phyloP scores from a whole-genome alignment of 805 yeast genomes.

The Kodamaea jinghongensis region DNA sequence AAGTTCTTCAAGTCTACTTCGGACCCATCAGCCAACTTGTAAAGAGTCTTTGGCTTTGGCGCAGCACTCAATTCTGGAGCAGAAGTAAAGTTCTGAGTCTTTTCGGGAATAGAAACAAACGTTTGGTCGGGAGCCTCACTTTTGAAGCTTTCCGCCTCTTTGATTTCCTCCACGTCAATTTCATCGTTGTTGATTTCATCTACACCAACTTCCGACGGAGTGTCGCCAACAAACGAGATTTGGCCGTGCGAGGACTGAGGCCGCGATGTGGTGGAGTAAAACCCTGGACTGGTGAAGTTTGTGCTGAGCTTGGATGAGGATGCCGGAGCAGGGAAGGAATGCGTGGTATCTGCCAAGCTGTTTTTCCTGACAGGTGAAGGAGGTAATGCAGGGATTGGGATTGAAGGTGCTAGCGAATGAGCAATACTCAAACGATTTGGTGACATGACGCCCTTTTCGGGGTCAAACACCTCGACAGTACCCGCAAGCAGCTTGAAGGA shows the following conservation, averaged over 20 bases:
- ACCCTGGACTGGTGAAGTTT: not conserved
- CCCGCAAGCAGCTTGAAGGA: conserved; percentile 9
- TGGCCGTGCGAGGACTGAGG: conserved; percentile 6
- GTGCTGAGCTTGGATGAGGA: too few species aligned
- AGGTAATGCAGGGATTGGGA: conserved; percentile 5
- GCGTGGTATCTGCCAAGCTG: not conserved
- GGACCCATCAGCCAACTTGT: conserved; percentile 28
- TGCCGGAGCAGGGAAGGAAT: too few species aligned
- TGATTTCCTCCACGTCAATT: not conserved
- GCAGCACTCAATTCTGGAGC: conserved; percentile 16
- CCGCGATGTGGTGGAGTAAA: not conserved
- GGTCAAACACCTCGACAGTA: conserved; percentile 5
- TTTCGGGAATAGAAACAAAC: not conserved
- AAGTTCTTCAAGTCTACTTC: conserved; percentile 39
- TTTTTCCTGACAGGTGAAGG: conserved; percentile 4
- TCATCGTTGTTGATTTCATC: conserved; percentile 3
- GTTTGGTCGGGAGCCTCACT: not conserved
- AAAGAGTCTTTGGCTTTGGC: conserved; percentile 8
- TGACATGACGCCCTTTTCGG: not conserved
- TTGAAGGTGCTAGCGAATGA: conserved; percentile 4
- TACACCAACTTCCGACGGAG: not conserved
- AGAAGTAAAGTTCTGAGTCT: not conserved
- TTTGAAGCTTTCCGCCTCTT: not conserved
- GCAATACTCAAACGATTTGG: not conserved
- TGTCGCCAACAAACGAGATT: conserved; percentile 5